Conservation (phyloP, 1,284 basidiomycete genomes). For the Papiliotrema laurentii region DNA sequence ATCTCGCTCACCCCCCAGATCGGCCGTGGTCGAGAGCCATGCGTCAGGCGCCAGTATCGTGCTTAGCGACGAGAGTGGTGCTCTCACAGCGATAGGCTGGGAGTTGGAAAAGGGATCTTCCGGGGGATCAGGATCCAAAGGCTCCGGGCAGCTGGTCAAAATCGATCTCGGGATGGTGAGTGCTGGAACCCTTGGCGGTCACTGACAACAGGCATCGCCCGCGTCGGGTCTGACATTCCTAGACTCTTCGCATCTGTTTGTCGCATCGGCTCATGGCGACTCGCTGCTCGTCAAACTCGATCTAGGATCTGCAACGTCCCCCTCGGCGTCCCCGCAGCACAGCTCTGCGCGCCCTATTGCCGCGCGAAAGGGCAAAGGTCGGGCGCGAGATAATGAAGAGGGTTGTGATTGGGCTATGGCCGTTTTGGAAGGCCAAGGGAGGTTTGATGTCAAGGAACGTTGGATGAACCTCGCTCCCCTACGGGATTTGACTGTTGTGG, state of each 20-base stretch:
- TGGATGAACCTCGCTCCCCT: conserved; percentile 85
- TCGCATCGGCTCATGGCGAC: conserved; percentile 79
- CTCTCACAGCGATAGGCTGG: conserved; percentile 62
- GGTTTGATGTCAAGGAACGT: conserved; percentile 57
- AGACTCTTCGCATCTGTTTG: conserved; percentile 66
- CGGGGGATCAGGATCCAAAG: neutral
- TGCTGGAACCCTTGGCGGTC: neutral
- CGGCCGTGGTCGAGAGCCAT: conserved; percentile 14
- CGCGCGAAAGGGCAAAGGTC: conserved; percentile 29
- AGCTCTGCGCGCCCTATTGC: conserved; percentile 47
- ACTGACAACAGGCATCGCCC: conserved; percentile 60
- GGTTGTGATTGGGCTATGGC: conserved; percentile 50
- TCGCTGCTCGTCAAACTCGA: conserved; percentile 63
- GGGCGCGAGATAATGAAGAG: conserved; percentile 42
- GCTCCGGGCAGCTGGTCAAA: conserved; percentile 51
- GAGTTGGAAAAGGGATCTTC: conserved; percentile 43
- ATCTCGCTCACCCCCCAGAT: conserved; percentile 53
- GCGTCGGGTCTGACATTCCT: conserved; percentile 72
- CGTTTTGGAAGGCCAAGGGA: conserved; percentile 24
- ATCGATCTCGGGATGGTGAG: conserved; percentile 69
- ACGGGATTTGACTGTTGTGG: conserved; percentile 72
- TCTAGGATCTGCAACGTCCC: conserved; percentile 13
- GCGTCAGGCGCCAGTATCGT: conserved; percentile 54
- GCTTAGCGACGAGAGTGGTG: conserved; percentile 73
- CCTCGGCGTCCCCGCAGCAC: conserved; percentile 8